These are phyloP conservation scores for Paxillus ammoniavirescens DNA, from an alignment of 768 basidiomycete species.

Conservation along the genomic window DNA sequence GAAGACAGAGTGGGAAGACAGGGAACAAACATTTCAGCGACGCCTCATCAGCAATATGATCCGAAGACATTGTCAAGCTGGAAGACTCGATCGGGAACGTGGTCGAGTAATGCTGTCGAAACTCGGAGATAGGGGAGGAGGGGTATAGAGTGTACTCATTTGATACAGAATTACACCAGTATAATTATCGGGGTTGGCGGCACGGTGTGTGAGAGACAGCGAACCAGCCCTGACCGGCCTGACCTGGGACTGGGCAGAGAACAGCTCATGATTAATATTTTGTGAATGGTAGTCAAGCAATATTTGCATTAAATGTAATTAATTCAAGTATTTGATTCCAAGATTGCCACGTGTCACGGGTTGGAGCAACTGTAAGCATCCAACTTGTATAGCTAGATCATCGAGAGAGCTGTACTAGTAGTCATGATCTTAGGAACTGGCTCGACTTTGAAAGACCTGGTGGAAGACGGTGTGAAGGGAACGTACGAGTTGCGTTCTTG, in stretches of 20 bases:
- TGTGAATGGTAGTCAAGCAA: not conserved
- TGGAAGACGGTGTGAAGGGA: too few relatives aligned
- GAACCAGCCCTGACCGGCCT: not conserved
- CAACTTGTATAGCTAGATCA: too few relatives aligned
- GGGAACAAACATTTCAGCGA: slow-evolving; percentile 44
- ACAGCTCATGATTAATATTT: not conserved
- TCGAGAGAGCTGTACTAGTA: too few relatives aligned
- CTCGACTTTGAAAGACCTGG: too few relatives aligned
- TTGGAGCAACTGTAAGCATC: too few relatives aligned
- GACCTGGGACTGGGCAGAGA: not conserved
- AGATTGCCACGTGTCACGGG: too few relatives aligned
- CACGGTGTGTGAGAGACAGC: not conserved
- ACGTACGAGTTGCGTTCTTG: too few relatives aligned
- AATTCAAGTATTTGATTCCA: too few relatives aligned
- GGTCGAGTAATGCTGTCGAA: slow-evolving; percentile 20
- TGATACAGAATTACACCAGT: slow-evolving; percentile 1
- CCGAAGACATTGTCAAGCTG: slow-evolving; percentile 23
- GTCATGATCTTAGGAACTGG: too few relatives aligned
- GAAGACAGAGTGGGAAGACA: slow-evolving; percentile 48
- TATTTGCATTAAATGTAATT: too few relatives aligned
- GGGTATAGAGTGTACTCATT: slow-evolving; percentile 16
- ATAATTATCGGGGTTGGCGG: not conserved
- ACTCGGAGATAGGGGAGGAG: slow-evolving; percentile 12
- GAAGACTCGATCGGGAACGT: slow-evolving; percentile 21
- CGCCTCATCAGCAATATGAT: slow-evolving; percentile 37